Evolutionary conservation across 208 protist genomes (phyloP).

Genomic region (Angomonas deanei): DNA sequence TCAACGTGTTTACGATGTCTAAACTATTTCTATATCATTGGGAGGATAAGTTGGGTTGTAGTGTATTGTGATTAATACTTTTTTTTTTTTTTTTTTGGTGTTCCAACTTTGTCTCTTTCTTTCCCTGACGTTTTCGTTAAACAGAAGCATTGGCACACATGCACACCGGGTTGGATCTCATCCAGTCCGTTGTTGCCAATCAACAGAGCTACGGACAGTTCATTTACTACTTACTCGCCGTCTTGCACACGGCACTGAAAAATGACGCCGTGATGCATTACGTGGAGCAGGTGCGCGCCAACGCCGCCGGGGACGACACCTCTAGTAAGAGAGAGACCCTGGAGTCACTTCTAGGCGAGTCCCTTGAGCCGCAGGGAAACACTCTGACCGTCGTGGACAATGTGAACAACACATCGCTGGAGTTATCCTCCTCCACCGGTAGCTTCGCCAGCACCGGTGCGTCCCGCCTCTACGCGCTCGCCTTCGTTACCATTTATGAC

Average conservation of each 20-base stretch:
- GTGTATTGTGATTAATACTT: not conserved
- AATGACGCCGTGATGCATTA: not conserved
- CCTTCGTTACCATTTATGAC: not conserved
- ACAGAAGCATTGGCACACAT: too few relatives aligned
- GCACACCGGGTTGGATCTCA: not conserved
- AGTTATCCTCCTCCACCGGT: not conserved
- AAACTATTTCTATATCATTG: too few relatives aligned
- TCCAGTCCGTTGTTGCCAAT: not conserved
- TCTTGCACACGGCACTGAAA: not conserved
- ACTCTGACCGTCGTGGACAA: not conserved
- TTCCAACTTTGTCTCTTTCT: conserved; percentile 2
- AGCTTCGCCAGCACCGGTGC: not conserved
- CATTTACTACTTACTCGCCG: not conserved
- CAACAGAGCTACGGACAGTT: not conserved
- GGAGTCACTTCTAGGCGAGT: not conserved
- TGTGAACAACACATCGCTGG: not conserved
- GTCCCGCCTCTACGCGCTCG: not conserved
- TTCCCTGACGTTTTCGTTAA: conserved; percentile 1
- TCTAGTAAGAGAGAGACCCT: not conserved
- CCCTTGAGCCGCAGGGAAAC: not conserved
- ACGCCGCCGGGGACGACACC: not conserved
- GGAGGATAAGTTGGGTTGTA: not conserved
- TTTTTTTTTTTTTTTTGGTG: not conserved
- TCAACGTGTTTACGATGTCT: too few relatives aligned
- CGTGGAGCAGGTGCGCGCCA: not conserved